Evolutionary conservation across 1,284 basidiomycete genomes (phyloP).

Genomic region (Sporisorium graminicola): DNA sequence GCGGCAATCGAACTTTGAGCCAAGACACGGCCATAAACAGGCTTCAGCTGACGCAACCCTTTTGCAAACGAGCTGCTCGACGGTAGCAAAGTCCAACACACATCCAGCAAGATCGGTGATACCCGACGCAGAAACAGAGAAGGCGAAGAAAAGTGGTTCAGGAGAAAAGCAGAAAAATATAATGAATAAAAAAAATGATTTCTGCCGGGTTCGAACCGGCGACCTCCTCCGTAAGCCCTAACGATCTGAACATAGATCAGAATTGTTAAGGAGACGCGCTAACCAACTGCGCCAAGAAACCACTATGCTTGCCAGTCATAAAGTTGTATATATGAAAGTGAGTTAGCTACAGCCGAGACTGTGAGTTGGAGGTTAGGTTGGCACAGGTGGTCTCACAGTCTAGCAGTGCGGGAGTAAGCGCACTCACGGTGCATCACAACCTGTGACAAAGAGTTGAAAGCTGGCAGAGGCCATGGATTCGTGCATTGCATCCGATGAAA

Average conservation of each 20-base stretch:
- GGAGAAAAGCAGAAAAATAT: no score
- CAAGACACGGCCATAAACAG: neutral
- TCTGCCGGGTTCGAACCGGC: conserved; percentile 60
- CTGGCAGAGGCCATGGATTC: neutral
- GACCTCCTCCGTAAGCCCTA: conserved; percentile 58
- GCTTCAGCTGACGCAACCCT: neutral
- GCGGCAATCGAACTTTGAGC: neutral
- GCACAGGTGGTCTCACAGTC: no score
- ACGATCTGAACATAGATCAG: conserved; percentile 42
- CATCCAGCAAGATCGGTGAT: no score
- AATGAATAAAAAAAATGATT: conserved; percentile 50
- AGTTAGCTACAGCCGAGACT: no score
- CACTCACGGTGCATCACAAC: no score
- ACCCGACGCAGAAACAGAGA: no score
- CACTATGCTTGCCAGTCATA: neutral
- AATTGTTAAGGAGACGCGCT: conserved; percentile 60
- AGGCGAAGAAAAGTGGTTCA: no score
- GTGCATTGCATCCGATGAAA: conserved; percentile 1
- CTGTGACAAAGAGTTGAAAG: neutral
- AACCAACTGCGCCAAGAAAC: conserved; percentile 60
- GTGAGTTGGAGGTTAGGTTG: no score
- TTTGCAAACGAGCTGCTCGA: neutral
- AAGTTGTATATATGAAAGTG: neutral
- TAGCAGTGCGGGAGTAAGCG: neutral
- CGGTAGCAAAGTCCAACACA: neutral